These are phyloP conservation scores for Hydnomerulius pinastri DNA, from an alignment of 768 basidiomycete genomes.

Conservation along the genomic window DNA sequence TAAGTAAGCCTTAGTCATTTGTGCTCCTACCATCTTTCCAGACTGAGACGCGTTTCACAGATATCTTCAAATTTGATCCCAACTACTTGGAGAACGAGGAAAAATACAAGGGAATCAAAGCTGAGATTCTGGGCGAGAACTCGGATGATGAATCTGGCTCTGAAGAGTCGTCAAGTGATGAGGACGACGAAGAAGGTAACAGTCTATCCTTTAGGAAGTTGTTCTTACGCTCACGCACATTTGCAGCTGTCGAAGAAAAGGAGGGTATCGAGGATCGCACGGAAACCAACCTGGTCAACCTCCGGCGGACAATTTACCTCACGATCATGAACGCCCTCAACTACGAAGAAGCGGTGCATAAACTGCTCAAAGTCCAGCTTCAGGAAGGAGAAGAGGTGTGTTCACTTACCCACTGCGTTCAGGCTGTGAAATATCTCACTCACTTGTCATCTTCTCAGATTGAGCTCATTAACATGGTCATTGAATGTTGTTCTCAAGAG, in stretches of 20 bases:
- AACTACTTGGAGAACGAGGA: slow-evolving; percentile 90
- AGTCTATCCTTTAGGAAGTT: slow-evolving; percentile 9
- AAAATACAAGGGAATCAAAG: slow-evolving; percentile 88
- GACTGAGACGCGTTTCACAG: slow-evolving; percentile 42
- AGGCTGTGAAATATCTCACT: not conserved
- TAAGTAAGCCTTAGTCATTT: slow-evolving; percentile 63
- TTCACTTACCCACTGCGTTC: not conserved
- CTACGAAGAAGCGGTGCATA: slow-evolving; percentile 99
- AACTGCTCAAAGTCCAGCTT: slow-evolving; percentile 90
- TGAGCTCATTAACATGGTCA: slow-evolving; percentile 97
- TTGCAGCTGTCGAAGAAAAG: slow-evolving; percentile 68
- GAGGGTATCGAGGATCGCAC: slow-evolving; percentile 94
- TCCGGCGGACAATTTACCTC: slow-evolving; percentile 91
- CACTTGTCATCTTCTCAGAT: slow-evolving; percentile 50
- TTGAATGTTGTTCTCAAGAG: slow-evolving; percentile 99
- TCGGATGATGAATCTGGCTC: slow-evolving; percentile 70
- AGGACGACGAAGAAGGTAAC: slow-evolving; percentile 57
- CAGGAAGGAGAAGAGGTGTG: slow-evolving; percentile 91
- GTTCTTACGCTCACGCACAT: slow-evolving; percentile 24
- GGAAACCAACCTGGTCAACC: slow-evolving; percentile 92
- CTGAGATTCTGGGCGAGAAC: slow-evolving; percentile 90
- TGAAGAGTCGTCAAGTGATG: slow-evolving; percentile 64
- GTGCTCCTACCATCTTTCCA: not conserved
- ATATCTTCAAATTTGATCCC: slow-evolving; percentile 94
- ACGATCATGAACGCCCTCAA: slow-evolving; percentile 99